Evolutionary conservation across 495 filamentous ascomycete species (phyloP), one percentile per base, ranked within the genome.

Genomic region (Daldinia loculata): DNA sequence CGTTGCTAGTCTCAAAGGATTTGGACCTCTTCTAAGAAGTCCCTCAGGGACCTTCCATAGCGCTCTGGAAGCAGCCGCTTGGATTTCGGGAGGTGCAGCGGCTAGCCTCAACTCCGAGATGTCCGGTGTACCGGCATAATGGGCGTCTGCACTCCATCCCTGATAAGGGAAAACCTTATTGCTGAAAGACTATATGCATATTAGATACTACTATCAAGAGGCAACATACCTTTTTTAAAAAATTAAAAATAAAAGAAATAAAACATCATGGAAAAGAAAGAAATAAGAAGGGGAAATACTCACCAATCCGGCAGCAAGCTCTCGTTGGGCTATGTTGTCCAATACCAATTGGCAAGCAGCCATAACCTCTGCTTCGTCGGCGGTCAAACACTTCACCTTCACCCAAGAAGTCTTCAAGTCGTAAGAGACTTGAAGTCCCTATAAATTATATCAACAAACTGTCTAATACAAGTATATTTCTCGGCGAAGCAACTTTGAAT

Each of bases 391-490:
- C 7, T 61, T 73, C 6, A 83, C 30, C 17, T 65, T 76, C 34
- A 83, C 72, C 41, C 68, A 77, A 5, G 62, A 30, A 12, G 71
- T 57, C 8, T 75, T 34, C 15, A 45, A 8, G 29, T 81, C 71
- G 61, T 79, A 85, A 2, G 61, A 60, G 22, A 75, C 45, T 15
- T 74, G 12, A 64, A 75, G 43, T 63, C 63, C 56, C 80, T 80
- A 39, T 70, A 24, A 3, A 38, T 53, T 15, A 71, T 64, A 12
- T 69, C 38, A 70, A 41, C 29, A 39, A 45, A 34, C 2, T 24
- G 52, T 24, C 15, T 14, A 11, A 51, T 12, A 39, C 5, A 19
- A 38, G 15, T 17, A 43, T 55, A 43, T 34, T 41, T n/a, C 2
- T 1, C 29, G 32, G 26, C 4, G 12, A 56, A 36, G 30, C n/a